phyloP scores from a whole-genome alignment of 164 flowering plant species.

The Kingdonia uniflora region DNA sequence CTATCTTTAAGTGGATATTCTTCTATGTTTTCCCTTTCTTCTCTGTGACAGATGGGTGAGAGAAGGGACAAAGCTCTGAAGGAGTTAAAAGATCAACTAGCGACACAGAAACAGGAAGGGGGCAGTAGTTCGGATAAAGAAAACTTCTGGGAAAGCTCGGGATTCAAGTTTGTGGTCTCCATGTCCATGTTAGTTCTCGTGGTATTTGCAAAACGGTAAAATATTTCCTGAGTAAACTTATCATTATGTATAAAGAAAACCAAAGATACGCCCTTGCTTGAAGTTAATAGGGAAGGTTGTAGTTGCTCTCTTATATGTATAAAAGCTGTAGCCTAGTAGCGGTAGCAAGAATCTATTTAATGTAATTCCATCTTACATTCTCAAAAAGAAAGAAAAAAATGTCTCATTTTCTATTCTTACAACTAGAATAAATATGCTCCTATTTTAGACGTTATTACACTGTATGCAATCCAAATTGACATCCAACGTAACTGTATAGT shows the following conservation, averaged over 20 bases:
- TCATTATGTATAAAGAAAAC: slow-evolving; percentile 12
- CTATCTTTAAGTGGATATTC: no score
- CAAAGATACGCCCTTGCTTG: neutral
- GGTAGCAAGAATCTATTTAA: no score
- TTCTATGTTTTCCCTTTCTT: neutral
- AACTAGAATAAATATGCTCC: no score
- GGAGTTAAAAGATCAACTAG: slow-evolving; percentile 72
- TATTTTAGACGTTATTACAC: no score
- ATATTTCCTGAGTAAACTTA: neutral
- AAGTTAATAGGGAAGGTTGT: neutral
- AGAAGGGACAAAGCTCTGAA: slow-evolving; percentile 73
- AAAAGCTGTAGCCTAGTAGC: no score
- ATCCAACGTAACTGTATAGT: no score
- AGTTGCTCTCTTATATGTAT: neutral
- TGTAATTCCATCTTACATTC: no score
- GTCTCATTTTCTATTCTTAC: no score
- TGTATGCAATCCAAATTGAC: no score
- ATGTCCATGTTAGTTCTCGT: slow-evolving; percentile 86
- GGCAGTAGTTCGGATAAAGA: slow-evolving; percentile 30
- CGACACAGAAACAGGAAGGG: slow-evolving; percentile 31
- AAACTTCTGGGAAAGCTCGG: slow-evolving; percentile 78
- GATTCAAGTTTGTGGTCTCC: slow-evolving; percentile 77
- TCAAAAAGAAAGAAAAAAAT: no score
- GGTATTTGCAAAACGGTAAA: slow-evolving; percentile 68
- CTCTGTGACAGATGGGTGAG: slow-evolving; percentile 62